Evolutionary conservation across 768 basidiomycete species (phyloP).

Genomic region (Saitozyma podzolica): DNA sequence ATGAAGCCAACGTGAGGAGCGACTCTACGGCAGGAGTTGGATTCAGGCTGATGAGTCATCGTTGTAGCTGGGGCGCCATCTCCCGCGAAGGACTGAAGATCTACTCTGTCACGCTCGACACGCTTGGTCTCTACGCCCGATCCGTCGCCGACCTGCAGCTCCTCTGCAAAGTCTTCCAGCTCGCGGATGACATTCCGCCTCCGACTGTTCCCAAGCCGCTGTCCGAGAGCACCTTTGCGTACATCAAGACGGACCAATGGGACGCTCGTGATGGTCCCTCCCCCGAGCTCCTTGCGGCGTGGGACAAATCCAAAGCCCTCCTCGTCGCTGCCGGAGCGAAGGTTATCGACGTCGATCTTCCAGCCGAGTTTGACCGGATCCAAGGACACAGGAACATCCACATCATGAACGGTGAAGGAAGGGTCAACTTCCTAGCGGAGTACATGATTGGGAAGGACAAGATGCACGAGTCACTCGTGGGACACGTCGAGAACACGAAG

Average conservation of each 20-base stretch:
- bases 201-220: slow-evolving; percentile 28
- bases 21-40: neutral
- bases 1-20: slow-evolving; percentile 45
- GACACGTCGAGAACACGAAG: slow-evolving; percentile 33
- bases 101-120: slow-evolving; percentile 40
- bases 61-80: slow-evolving; percentile 37
- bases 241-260: slow-evolving; percentile 35
- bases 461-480: slow-evolving; percentile 25
- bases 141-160: slow-evolving; percentile 45
- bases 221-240: slow-evolving; percentile 34
- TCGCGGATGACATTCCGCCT: slow-evolving; percentile 33
- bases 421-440: slow-evolving; percentile 41
- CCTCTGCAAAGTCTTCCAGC: slow-evolving; percentile 30
- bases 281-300: slow-evolving; percentile 20
- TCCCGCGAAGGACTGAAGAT: slow-evolving; percentile 47
- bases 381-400: neutral
- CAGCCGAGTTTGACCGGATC: slow-evolving; percentile 33
- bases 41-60: neutral
- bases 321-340: slow-evolving; percentile 38
- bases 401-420: slow-evolving; percentile 37
- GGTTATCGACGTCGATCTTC: slow-evolving; percentile 44
- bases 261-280: slow-evolving; percentile 16
- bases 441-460: slow-evolving; percentile 23
- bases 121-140: slow-evolving; percentile 49
- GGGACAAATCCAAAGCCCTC: slow-evolving; percentile 30